A percentile compares a stretch with the other conserved stretches of the same genome.
Evolutionary conservation across 345 rosid genomes (phyloP).

Genomic region (Conringia planisiliqua): DNA sequence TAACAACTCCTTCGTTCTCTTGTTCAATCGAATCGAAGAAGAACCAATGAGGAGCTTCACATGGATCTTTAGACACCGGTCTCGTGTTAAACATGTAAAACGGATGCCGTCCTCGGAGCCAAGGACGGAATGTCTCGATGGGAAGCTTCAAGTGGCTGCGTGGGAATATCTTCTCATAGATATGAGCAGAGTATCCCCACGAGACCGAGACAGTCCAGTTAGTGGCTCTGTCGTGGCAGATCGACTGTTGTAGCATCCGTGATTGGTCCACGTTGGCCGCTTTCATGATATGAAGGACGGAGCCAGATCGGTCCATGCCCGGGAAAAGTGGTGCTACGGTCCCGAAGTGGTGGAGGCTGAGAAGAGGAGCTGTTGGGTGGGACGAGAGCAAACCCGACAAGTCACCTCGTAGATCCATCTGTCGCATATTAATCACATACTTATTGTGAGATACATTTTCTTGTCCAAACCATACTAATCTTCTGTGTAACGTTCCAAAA

Average conservation of each 20-base stretch:
- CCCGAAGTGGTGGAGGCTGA: slow-evolving; percentile 60
- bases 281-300: slow-evolving; percentile 52
- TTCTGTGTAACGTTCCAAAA: background rate
- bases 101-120: slow-evolving; percentile 34
- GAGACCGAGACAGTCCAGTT: slow-evolving; percentile 60
- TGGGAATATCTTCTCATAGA: slow-evolving; percentile 49
- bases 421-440: background rate
- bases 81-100: slow-evolving; percentile 53
- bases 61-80: slow-evolving; percentile 30
- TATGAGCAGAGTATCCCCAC: slow-evolving; percentile 58
- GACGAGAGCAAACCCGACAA: slow-evolving; percentile 60
- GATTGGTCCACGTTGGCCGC: slow-evolving; percentile 51
- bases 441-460: background rate
- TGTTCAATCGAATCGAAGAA: slow-evolving; percentile 44
- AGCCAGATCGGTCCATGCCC: slow-evolving; percentile 37
- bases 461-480: background rate
- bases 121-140: slow-evolving; percentile 48
- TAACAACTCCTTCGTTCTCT: slow-evolving; percentile 30
- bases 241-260: slow-evolving; percentile 54
- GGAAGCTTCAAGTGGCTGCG: slow-evolving; percentile 48
- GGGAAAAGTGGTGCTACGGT: slow-evolving; percentile 50
- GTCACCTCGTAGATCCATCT: slow-evolving; percentile 59
- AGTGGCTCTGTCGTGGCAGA: slow-evolving; percentile 45
- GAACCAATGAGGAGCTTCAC: slow-evolving; percentile 60
- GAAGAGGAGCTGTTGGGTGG: slow-evolving; percentile 49